Conservation (phyloP, 345 rosid species). For the Odontarrhena argentea region DNA sequence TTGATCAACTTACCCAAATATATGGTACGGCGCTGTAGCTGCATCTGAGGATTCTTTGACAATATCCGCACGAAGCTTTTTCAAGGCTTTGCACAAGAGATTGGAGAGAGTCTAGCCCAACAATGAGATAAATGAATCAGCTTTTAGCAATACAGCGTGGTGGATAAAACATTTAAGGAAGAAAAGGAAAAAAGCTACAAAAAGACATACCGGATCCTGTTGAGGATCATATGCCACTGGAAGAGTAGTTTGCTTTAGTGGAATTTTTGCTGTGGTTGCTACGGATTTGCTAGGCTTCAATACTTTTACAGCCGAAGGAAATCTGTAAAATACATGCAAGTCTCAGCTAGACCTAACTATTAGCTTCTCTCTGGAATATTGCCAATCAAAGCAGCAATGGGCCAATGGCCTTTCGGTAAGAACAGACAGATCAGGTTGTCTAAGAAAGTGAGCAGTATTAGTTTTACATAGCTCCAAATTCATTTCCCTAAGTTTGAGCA, state of each 20-base stretch:
- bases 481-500: background rate
- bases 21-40: constrained; percentile 79
- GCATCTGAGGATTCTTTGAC: constrained; percentile 74
- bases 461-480: background rate
- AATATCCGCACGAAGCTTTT: constrained; percentile 64
- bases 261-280: constrained; percentile 59
- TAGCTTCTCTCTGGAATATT: background rate
- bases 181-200: constrained; percentile 16
- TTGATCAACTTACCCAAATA: constrained; percentile 69
- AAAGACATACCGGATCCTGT: constrained; percentile 55
- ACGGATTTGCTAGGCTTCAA: constrained; percentile 44
- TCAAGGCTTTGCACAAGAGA: constrained; percentile 56
- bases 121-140: constrained; percentile 10
- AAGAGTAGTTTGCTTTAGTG: constrained; percentile 47
- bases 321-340: constrained; percentile 45
- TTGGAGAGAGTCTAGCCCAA: constrained; percentile 58
- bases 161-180: constrained; percentile 9
- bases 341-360: constrained; percentile 13
- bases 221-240: constrained; percentile 45
- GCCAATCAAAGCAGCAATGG: background rate
- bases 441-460: background rate
- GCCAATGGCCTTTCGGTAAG: background rate
- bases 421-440: constrained; percentile 13
- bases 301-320: constrained; percentile 57
- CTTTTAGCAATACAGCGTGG: background rate